Evolutionary conservation across 1,139 yeast species (phyloP), one percentile per base, ranked within the genome.

Genomic region (Blastobotrys ciferrii): DNA sequence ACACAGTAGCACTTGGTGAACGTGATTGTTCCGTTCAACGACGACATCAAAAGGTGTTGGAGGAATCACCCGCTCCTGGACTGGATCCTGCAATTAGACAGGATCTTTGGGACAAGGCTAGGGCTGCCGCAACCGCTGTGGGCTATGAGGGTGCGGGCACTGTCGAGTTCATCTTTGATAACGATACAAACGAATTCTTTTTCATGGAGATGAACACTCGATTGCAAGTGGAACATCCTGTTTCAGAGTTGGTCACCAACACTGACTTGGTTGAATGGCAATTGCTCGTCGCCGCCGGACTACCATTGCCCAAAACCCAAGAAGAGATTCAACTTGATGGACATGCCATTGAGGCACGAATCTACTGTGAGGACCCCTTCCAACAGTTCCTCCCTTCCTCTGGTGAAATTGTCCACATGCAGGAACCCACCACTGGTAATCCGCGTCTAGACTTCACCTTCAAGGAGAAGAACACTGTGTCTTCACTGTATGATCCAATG

Each of bases 251-350:
- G 71, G 88, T 88, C 63, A 87, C 95, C 25, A 95, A 95, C 57
- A 91, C 87, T 52, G 96, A 88, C 71, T 74, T 88, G 53, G 96
- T 88, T 38, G 95, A 95, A 55, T 95, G 96, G 53, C 96, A 88
- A 71, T 84, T 88, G 59, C 95, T 87, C 69, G 86, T 88, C 59
- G 95, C 95, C 43, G 96, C 96, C 2, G 96, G 96, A 3, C 57
- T 63, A 53, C 68, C 68, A 9, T 55, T 65, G 32, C 68, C 69
- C 20, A 60, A 59, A 46, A 57, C 57, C n/a, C 69, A 65, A 51
- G 64, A 65, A 45, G 60, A 65, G 41, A 55, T 65, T 32, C 47
- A 53, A 17, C 53, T 65, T 32, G 52, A 53, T 6, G 68, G 68
- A 18, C 68, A 65, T 47, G 66, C 69, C 2, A 58, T 65, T 43